These are phyloP conservation scores for Buddleja alternifolia DNA, from an alignment of 257 asterid species.

Conservation along the genomic window DNA sequence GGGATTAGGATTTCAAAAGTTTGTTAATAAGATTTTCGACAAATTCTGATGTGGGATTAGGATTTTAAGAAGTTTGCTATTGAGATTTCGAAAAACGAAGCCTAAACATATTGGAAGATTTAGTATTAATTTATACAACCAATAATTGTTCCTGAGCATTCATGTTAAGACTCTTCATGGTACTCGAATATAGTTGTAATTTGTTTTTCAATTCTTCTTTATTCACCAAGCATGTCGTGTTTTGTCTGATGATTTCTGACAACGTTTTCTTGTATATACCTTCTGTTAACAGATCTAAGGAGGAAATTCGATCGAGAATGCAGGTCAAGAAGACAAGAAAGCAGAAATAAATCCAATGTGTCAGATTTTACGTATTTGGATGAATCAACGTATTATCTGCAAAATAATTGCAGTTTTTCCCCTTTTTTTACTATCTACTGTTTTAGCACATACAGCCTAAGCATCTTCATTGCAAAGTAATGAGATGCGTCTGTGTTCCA, in stretches of 20 bases:
- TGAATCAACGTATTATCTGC: slow-evolving; percentile 1
- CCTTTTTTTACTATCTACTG: background rate
- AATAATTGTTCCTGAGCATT: background rate
- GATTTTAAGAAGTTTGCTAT: too few species aligned
- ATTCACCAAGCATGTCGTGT: background rate
- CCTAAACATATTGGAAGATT: too few species aligned
- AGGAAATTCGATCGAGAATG: slow-evolving; percentile 33
- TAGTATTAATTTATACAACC: too few species aligned
- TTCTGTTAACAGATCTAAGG: slow-evolving; percentile 38
- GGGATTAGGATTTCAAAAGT: too few species aligned
- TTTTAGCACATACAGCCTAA: background rate
- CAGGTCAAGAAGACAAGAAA: slow-evolving; percentile 41
- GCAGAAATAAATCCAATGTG: slow-evolving; percentile 36
- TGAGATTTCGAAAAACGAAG: too few species aligned
- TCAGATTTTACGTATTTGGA: background rate
- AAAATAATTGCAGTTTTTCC: background rate
- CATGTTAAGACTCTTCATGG: background rate
- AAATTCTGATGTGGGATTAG: too few species aligned
- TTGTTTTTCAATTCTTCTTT: background rate
- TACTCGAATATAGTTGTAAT: background rate
- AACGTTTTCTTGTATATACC: background rate
- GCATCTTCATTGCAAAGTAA: slow-evolving; percentile 51
- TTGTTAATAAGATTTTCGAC: too few species aligned
- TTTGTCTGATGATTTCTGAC: slow-evolving; percentile 19
- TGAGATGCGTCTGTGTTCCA: slow-evolving; percentile 34